Base-by-base conservation (phyloP, 768 basidiomycete genomes). In the Amanita fuliginea region DNA sequence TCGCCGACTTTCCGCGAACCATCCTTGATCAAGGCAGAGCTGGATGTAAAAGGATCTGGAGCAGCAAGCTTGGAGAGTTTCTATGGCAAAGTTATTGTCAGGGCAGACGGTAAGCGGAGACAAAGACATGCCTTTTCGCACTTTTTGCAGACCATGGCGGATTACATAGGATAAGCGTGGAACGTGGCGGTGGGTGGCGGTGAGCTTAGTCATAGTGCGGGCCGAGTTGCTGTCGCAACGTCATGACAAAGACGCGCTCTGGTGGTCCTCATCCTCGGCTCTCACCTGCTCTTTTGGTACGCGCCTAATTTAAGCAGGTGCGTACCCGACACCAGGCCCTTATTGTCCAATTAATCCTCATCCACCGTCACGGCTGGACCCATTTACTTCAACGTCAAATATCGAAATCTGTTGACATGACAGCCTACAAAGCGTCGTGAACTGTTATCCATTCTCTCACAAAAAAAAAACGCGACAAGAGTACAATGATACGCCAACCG, bases 21-120 rank as follows among this genome's bases (percentile, higher is more conserved):
- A 14, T 83, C 83, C 68, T 84, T 89, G 67, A 89, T 83, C 54
- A 80, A 78, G 44, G 67, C 66, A 2, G 84, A 81, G 41, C 83
- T 82, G 9, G 86, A 75, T 28, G 73, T 75, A 67, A 90, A 92
- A 35, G 89, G 89, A 68, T 92, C 89, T 42, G 89, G 90, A 3
- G 89, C 89, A 49, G 89, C 89, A 40, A 92, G 75, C 64, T 87
- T 91, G 51, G 87, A 90, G 48, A 89, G 77, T 89, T 92, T 92
- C 88, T 92, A 63, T 62, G 60, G 59, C 58, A 4, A 55, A 63
- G 32, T 52, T 54, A 48, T 55, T 54, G 51, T 36, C 35, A 46
- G 55, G 53, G 54, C 37, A 51, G 56, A 52, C n/a, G 45, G 49
- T 14, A n/a, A n/a, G n/a, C 54, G 55, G 56, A 48, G 41, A 48